A percentile compares a stretch with the other conserved stretches of the same genome.
These are phyloP conservation scores for Alternaria hordeiaustralica DNA, from an alignment of 2,329 filamentous ascomycete genomes.

Conservation along the genomic window DNA sequence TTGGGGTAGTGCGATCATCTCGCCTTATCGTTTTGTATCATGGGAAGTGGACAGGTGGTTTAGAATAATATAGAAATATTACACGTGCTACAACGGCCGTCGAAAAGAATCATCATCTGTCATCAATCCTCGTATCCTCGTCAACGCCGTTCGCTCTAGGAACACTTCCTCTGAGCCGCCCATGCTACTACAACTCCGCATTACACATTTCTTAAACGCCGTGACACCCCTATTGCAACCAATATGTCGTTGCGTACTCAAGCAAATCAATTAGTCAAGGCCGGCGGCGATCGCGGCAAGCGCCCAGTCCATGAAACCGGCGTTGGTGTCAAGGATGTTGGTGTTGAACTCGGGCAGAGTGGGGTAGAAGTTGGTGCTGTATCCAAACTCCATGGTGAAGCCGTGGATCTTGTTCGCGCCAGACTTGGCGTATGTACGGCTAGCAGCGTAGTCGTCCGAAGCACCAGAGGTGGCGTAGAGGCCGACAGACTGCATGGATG, in stretches of 20 bases:
- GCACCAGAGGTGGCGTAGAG: conserved; percentile 49
- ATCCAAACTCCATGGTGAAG: conserved; percentile 35
- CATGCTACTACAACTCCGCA: not conserved
- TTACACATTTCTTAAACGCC: not conserved
- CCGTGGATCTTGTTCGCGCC: conserved; percentile 51
- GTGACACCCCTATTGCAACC: not conserved
- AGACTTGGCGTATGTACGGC: conserved; percentile 42
- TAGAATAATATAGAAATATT: not conserved
- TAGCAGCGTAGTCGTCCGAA: conserved; percentile 50
- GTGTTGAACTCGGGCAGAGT: conserved; percentile 49
- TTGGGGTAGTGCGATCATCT: not conserved
- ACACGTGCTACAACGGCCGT: not conserved
- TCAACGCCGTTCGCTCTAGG: not conserved
- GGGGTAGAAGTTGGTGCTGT: conserved; percentile 51
- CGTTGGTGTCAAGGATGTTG: conserved; percentile 51
- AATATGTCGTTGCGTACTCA: not conserved
- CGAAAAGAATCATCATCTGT: not conserved
- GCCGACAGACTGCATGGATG: conserved; percentile 42
- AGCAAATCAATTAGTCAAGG: conserved; percentile 19
- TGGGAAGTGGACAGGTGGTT: not conserved
- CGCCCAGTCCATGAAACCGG: conserved; percentile 51
- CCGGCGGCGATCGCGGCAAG: conserved; percentile 46
- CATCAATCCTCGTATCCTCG: not conserved
- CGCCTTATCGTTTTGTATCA: not conserved
- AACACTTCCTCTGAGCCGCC: not conserved